A percentile compares a stretch with the other conserved stretches of the same genome.
phyloP scores from a whole-genome alignment of 2,329 filamentous ascomycete genomes.

The Neocatenulostroma microsporum region DNA sequence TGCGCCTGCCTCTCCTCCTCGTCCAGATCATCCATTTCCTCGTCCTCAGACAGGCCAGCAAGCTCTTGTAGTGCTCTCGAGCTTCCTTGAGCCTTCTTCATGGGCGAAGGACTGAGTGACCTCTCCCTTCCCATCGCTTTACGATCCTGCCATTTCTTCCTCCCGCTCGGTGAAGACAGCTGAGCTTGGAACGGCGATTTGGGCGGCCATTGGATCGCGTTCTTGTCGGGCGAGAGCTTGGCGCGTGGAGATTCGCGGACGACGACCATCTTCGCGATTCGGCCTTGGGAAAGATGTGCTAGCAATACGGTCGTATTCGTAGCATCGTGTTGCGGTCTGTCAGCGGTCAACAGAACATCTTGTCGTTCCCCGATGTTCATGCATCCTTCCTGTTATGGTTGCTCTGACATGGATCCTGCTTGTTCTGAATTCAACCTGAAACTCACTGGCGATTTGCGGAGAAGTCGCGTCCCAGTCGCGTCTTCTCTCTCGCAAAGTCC shows the following conservation, averaged over 20 bases:
- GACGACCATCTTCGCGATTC: slow-evolving; percentile 31
- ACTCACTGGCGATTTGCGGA: background rate
- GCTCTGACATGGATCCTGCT: background rate
- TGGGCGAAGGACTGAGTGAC: slow-evolving; percentile 52
- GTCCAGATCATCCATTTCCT: slow-evolving; percentile 60
- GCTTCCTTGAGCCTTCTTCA: slow-evolving; percentile 18
- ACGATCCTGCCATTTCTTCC: slow-evolving; percentile 63
- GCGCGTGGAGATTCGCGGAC: slow-evolving; percentile 42
- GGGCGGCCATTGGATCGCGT: slow-evolving; percentile 50
- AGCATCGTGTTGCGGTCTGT: background rate
- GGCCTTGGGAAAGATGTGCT: slow-evolving; percentile 2
- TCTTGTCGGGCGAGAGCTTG: slow-evolving; percentile 37
- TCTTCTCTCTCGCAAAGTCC: too few species aligned
- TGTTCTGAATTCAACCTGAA: background rate
- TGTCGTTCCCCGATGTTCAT: background rate
- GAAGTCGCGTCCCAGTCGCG: background rate
- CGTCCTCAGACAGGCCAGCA: slow-evolving; percentile 57
- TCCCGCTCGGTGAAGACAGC: slow-evolving; percentile 66
- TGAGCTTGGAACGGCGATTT: slow-evolving; percentile 56
- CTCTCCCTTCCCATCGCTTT: slow-evolving; percentile 44
- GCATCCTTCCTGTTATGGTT: slow-evolving; percentile 1
- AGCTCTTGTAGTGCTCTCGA: slow-evolving; percentile 23
- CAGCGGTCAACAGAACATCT: slow-evolving; percentile 4
- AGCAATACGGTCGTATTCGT: background rate
- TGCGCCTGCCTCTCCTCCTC: slow-evolving; percentile 86